Evolutionary conservation across 2,329 filamentous ascomycete species (phyloP), one percentile per base, ranked within the genome.

Genomic region (Ascomycota sp.): DNA sequence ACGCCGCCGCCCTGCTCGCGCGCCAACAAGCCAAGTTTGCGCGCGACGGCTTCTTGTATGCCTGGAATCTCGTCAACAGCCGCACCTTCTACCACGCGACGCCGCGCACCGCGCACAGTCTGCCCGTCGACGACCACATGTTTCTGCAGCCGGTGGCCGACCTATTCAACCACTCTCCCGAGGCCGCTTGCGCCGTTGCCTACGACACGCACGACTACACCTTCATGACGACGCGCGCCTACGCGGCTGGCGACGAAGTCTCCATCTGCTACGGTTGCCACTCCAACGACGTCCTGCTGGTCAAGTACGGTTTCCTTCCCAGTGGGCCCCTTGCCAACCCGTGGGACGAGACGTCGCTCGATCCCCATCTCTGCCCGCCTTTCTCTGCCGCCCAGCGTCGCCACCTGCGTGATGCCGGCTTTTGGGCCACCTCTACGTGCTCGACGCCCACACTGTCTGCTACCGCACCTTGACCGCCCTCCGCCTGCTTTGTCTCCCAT

Each of bases 91-190:
- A 72, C 49, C 66, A 66, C 47, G 48, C 55, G 20, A 57, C 55
- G 25, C 45, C 59, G 3, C 49, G 48, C 23, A 58, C 63, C 35
- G 50, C 59, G 43, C n/a, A 5, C 19, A 40, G 48, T 36, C 46
- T 55, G 17, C 38, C 50, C 39, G 42, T 51, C 41, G 47, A 64
- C 38, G 75, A 79, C 40, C 67, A 67, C 41, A 68, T 80, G 57
- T 68, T 68, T 8, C 61, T 81, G 38, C 74, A 73, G 47, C 77
- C 77, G 1, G 72, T 79, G 23, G 69, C 75, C 2, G 77, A 83
- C 46, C 67, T 78, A 32, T 75, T 82, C 56, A 83, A 69, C 40
- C 64, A 66, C 41, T 45, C 53, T 5, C 51, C 60, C 24, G 39
- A 39, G 8, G 59, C 12, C 15, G 25, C 60, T 20, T 74, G 69